Evolutionary conservation across 192 early-diverging fungal species (phyloP), one percentile per base, ranked within the genome.

Genomic region (Entomortierella beljakovae): DNA sequence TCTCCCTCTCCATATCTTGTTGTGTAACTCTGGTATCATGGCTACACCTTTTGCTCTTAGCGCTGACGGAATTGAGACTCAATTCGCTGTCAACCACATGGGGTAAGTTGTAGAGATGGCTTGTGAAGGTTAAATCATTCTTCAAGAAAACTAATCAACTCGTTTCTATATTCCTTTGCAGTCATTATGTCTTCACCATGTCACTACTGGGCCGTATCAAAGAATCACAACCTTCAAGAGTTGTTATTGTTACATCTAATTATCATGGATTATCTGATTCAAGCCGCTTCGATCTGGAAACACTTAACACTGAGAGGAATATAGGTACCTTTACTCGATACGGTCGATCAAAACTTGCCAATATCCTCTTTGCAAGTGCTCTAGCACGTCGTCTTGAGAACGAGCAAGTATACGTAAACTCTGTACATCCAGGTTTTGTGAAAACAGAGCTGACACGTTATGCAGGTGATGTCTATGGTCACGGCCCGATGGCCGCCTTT

Each of bases 311-410:
- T 51, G 51, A 61, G 35, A 46, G 67, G 40, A 61, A 52, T n/a
- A 16, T 3, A 61, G 35, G 37, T n/a, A 64, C 46, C 51, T 13
- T 55, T 10, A 40, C 38, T 18, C 38, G 61, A 18, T 88, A 89
- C 60, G 82, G 70, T 38, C 66, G 80, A 7, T 74, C 82, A n/a
- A 92, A 92, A 68, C 66, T 88, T 62, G 76, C 85, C 38, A 88
- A 85, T 42, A 54, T 85, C 31, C 68, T 85, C 18, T 90, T 88
- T 70, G 59, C 81, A 1, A 71, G 61, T 15, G 68, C 81, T n/a
- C 70, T 92, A 10, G 82, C 83, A 22, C 62, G 71, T 26, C 37
- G 69, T 26, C 28, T 81, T 1, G 64, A 59, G 15, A 67, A 68
- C 1, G 58, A 74, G 49, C 23, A 64, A 1, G 63, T 80, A 25